Evolutionary conservation across 129 eudicot species (phyloP).

Genomic region (sunflower (Helianthus annuus)): DNA sequence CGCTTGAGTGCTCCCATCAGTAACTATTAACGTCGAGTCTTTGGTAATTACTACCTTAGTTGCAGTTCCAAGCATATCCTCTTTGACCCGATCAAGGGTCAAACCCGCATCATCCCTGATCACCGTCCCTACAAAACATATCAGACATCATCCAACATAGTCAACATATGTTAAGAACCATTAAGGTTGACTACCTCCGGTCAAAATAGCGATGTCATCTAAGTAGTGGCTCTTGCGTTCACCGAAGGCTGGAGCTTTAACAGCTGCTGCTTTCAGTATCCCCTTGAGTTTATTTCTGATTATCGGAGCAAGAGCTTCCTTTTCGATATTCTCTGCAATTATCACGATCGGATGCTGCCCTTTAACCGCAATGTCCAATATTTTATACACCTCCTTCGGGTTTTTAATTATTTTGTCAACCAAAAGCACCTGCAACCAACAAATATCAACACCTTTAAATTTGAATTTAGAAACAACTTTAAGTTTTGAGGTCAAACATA

Average conservation of each 20-base stretch:
- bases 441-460: conserved; percentile 26
- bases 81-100: conserved; percentile 56
- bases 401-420: conserved; percentile 80
- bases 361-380: conserved; percentile 72
- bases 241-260: conserved; percentile 90
- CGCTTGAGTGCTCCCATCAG: conserved; percentile 78
- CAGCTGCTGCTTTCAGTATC: conserved; percentile 74
- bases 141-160: not conserved
- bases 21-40: conserved; percentile 79
- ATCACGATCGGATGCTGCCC: conserved; percentile 64
- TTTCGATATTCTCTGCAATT: conserved; percentile 82
- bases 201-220: conserved; percentile 87
- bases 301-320: conserved; percentile 83
- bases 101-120: conserved; percentile 76
- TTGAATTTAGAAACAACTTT: conserved; percentile 13
- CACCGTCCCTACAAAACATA: conserved; percentile 63
- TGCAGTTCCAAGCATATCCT: conserved; percentile 69
- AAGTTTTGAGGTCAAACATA: conserved; percentile 14
- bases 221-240: conserved; percentile 85
- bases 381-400: conserved; percentile 69
- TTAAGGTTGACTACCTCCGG: conserved; percentile 61
- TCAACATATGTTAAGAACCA: conserved; percentile 8
- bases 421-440: conserved; percentile 71
- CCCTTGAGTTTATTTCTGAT: conserved; percentile 84
- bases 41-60: conserved; percentile 70